Percentiles rank a stretch among this genome's conserved stretches.
phyloP scores from a whole-genome alignment of 169 alveolate species.

The Cyclospora cayetanensis region DNA sequence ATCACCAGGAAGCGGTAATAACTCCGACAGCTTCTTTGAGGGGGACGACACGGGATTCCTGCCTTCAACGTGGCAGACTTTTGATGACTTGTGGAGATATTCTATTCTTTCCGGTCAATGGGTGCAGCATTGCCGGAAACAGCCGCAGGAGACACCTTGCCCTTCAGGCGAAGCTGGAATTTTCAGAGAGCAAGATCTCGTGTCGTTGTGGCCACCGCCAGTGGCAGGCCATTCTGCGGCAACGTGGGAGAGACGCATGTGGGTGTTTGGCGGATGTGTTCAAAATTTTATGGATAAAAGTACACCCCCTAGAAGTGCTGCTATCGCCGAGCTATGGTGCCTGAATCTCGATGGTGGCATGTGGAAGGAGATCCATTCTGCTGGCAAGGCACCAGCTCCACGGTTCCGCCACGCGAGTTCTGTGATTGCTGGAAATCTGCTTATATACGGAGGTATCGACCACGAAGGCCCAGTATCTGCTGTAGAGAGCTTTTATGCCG shows the following conservation, averaged over 20 bases:
- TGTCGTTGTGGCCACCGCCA: constrained; percentile 8
- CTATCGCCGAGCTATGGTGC: constrained; percentile 17
- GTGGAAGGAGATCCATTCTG: not conserved
- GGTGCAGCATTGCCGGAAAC: not conserved
- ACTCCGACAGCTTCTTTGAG: not conserved
- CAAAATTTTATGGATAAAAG: not conserved
- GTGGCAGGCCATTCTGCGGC: constrained; percentile 43
- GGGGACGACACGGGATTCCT: not conserved
- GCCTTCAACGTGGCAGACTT: not conserved
- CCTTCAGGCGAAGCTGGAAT: not conserved
- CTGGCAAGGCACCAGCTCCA: constrained; percentile 24
- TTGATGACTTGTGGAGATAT: constrained; percentile 35
- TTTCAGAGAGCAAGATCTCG: not conserved
- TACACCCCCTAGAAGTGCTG: not conserved
- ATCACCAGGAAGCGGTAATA: not conserved
- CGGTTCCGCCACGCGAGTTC: constrained; percentile 20
- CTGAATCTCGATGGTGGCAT: not conserved
- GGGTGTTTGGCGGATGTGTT: constrained; percentile 17
- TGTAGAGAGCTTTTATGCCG: not conserved
- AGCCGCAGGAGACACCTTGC: not conserved
- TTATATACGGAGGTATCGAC: not conserved
- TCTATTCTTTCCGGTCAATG: not conserved
- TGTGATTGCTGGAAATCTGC: not conserved
- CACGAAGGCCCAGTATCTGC: not conserved
- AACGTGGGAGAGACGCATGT: not conserved